Evolutionary conservation across 768 basidiomycete species (phyloP).

Genomic region (Lentinula aciculospora): DNA sequence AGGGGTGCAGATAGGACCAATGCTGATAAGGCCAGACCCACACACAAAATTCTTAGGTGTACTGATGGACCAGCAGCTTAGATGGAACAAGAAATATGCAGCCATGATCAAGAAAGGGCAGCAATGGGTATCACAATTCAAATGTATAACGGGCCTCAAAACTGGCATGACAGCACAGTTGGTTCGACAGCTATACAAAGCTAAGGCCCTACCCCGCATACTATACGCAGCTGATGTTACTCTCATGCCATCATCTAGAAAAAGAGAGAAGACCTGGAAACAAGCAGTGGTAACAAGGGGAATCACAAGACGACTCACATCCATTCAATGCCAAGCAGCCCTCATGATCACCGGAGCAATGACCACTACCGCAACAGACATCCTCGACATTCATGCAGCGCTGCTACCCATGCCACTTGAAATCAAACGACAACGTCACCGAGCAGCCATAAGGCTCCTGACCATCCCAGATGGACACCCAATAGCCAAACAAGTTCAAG

Average conservation of each 20-base stretch:
- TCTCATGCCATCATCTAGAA: neutral
- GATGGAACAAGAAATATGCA: neutral
- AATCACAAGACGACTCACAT: neutral
- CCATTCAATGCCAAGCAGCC: neutral
- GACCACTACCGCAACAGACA: constrained; percentile 6
- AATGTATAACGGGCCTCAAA: neutral
- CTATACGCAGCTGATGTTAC: neutral
- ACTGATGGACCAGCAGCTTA: neutral
- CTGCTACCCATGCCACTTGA: constrained; percentile 10
- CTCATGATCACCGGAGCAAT: constrained; percentile 9
- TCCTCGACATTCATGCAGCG: constrained; percentile 8
- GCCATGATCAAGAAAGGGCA: neutral
- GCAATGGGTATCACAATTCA: neutral
- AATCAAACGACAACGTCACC: neutral
- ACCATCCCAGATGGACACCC: constrained; percentile 9
- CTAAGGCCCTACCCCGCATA: neutral
- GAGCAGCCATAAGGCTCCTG: constrained; percentile 5
- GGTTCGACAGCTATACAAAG: neutral
- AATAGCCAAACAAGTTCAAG: neutral
- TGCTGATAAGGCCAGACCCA: neutral
- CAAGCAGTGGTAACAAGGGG: too few species aligned
- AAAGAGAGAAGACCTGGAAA: neutral
- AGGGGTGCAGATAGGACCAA: too few species aligned
- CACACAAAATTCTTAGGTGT: neutral
- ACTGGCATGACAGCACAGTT: neutral